Evolutionary conservation across 139 green algal genomes (phyloP).

Genomic region (Coelastrella sp.): DNA sequence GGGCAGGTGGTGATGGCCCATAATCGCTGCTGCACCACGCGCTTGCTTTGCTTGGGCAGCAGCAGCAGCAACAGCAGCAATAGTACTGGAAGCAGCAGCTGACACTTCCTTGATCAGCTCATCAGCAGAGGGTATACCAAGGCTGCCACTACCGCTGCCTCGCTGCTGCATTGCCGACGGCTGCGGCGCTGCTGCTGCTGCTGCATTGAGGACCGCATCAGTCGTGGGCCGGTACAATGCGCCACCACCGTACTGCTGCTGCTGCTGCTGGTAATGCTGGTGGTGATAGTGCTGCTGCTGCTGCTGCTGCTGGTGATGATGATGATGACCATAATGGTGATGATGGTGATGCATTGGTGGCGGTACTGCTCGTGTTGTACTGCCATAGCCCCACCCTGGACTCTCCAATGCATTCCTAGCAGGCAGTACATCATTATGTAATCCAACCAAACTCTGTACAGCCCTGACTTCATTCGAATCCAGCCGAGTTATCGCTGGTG

Average conservation of each 20-base stretch:
- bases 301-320: background rate
- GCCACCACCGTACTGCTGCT: background rate
- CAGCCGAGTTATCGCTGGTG: background rate
- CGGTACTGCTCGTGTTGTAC: background rate
- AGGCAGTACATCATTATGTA: conserved; percentile 28
- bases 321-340: background rate
- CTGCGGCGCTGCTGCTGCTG: conserved; percentile 31
- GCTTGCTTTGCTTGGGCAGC: conserved; percentile 1
- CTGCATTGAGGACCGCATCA: conserved; percentile 3
- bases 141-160: background rate
- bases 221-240: background rate
- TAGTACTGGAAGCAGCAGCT: conserved; percentile 10
- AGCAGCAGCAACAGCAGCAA: conserved; percentile 29
- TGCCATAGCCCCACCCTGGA: background rate
- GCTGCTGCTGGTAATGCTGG: background rate
- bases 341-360: background rate
- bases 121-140: background rate
- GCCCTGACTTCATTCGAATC: conserved; percentile 36
- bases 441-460: conserved; percentile 24
- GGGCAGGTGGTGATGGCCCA: too few species aligned
- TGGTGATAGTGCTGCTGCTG: conserved; percentile 10
- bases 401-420: background rate
- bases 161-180: background rate
- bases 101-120: conserved; percentile 22
- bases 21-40: background rate